Percentiles rank a stretch among this genome's conserved stretches.
Conservation (phyloP, 2,329 filamentous ascomycete species). For the Colletotrichum gigasporum region DNA sequence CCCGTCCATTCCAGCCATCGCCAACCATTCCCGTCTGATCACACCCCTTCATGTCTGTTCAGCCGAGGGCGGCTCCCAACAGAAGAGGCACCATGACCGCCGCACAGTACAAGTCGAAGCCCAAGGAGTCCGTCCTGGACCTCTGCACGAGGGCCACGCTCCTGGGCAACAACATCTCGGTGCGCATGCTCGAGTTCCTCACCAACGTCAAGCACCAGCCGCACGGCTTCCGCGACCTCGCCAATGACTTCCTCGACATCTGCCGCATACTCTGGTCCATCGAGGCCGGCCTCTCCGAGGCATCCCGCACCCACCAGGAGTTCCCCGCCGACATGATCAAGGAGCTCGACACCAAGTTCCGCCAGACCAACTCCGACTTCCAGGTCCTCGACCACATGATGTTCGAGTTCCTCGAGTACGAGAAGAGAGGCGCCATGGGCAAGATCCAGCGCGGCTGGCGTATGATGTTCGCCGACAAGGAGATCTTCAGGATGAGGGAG, state of each 20-base stretch:
- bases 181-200: conserved; percentile 72
- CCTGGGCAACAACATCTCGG: conserved; percentile 70
- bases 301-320: conserved; percentile 56
- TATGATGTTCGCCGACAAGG: conserved; percentile 69
- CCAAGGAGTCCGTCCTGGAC: conserved; percentile 48
- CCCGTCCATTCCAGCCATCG: not conserved
- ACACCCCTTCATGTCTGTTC: conserved; percentile 1
- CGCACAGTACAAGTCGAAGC: conserved; percentile 30
- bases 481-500: conserved; percentile 67
- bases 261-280: conserved; percentile 75
- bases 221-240: conserved; percentile 66
- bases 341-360: conserved; percentile 73
- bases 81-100: conserved; percentile 13
- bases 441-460: conserved; percentile 69
- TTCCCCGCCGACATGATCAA: conserved; percentile 68
- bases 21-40: not conserved
- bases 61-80: not conserved
- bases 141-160: conserved; percentile 67
- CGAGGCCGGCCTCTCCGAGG: conserved; percentile 70
- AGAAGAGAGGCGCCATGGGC: conserved; percentile 68
- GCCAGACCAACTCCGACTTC: conserved; percentile 69
- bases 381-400: conserved; percentile 71
- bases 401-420: conserved; percentile 67
- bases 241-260: conserved; percentile 73
- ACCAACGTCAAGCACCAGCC: conserved; percentile 64